Conservation (phyloP, 305 asterid genomes). For the Fraxinus sp. region DNA sequence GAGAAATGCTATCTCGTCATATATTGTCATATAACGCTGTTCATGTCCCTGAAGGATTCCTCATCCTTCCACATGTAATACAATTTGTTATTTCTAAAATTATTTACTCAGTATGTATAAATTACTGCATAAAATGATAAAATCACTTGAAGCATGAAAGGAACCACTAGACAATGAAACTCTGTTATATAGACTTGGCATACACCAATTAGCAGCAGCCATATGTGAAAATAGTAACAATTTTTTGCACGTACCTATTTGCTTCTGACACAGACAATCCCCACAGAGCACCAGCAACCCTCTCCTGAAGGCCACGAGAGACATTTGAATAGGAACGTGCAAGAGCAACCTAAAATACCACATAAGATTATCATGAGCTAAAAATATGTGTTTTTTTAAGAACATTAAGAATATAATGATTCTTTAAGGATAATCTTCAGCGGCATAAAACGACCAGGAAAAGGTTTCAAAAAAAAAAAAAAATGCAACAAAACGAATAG, state of each 20-base stretch:
- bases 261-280: slow-evolving; percentile 96
- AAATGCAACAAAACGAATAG: not conserved
- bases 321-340: slow-evolving; percentile 77
- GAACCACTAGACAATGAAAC: not conserved
- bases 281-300: slow-evolving; percentile 99
- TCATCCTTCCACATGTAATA: not conserved
- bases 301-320: slow-evolving; percentile 88
- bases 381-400: not conserved
- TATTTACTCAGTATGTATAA: not conserved
- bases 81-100: not conserved
- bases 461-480: not conserved
- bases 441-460: not conserved
- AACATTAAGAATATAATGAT: not conserved
- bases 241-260: slow-evolving; percentile 54
- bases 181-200: not conserved
- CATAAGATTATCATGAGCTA: slow-evolving; percentile 10
- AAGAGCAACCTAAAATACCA: slow-evolving; percentile 62
- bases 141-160: not conserved
- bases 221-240: not conserved
- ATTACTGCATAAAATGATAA: not conserved
- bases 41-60: not conserved
- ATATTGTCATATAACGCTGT: not conserved
- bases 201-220: slow-evolving; percentile 14
- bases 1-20: not conserved
- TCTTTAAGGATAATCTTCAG: slow-evolving; percentile 2